Evolutionary conservation across 306 rosid genomes (phyloP), one percentile per base, ranked within the genome.

Genomic region (Betula pendula): DNA sequence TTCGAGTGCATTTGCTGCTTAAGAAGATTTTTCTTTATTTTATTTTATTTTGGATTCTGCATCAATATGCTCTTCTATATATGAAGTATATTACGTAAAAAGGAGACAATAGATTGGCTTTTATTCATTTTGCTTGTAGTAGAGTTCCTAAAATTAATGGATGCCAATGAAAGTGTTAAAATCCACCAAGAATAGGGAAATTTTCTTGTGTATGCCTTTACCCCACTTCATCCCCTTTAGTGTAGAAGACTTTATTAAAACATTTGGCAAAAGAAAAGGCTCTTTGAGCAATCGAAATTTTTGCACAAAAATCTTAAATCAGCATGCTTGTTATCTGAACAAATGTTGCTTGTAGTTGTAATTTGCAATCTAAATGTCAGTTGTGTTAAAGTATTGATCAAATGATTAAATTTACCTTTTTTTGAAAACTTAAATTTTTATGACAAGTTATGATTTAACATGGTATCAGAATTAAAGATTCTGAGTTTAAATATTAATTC

Each of bases 31-130:
- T 50, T 15, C n/a, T 44, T 50, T 20, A 50, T 16, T 1, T 10
- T 1, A 7, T 1, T 71, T 29, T n/a, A n/a, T n/a, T n/a, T 84
- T 84, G 82, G 70, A 84, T 75, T 60, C 43, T 60, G 12, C 43
- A 60, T 60, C 38, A 29, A 3, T 60, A 17, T 60, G 43, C 43
- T 7, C 68, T 19, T 27, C 42, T 60, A 15, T 29, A 12, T 60
- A 15, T 19, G 11, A 60, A 60, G 3, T 60, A 29, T 70, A n/a
- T 10, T 43, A 68, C 48, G 51, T 13, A 43, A 63, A 71, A 2
- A 35, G 22, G 17, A 47, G 42, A 47, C 56, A 25, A 62, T 42
- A 29, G 56, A 68, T 63, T 20, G 51, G 68, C 15, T 40, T 42
- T 33, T 48, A 1, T 55, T 68, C 56, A 11, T 52, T 47, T 76